Conservation (phyloP, 2,329 filamentous ascomycete species). For the Drechslerella dactyloides region DNA sequence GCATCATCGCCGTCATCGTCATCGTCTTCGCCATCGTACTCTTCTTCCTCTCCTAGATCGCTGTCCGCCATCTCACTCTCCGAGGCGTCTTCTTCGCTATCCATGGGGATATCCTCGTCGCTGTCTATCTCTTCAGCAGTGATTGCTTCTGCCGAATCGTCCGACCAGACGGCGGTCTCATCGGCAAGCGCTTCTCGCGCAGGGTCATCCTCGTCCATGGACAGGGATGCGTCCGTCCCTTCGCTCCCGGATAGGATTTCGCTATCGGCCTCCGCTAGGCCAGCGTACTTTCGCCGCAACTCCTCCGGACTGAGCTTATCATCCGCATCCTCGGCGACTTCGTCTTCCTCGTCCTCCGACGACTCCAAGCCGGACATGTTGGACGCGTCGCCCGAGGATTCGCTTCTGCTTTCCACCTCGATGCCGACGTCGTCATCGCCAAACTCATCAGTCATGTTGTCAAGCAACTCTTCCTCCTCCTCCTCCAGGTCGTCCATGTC, state of each 20-base stretch:
- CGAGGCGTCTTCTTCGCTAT: constrained; percentile 64
- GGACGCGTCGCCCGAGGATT: constrained; percentile 54
- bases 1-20: constrained; percentile 61
- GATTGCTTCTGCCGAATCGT: constrained; percentile 53
- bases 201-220: constrained; percentile 65
- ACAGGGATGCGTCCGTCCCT: constrained; percentile 66
- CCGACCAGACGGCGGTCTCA: constrained; percentile 52
- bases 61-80: constrained; percentile 58
- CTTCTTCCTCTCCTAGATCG: constrained; percentile 56
- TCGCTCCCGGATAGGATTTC: constrained; percentile 58
- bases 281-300: constrained; percentile 54
- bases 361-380: constrained; percentile 60
- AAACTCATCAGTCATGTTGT: constrained; percentile 57
- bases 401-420: constrained; percentile 54
- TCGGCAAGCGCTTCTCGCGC: constrained; percentile 61
- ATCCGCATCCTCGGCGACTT: constrained; percentile 56
- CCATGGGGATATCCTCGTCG: constrained; percentile 73
- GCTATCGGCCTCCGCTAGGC: constrained; percentile 35
- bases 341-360: constrained; percentile 62
- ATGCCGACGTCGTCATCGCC: constrained; percentile 60
- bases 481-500: constrained; percentile 44
- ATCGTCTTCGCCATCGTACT: constrained; percentile 60
- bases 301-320: constrained; percentile 56
- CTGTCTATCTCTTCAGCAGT: constrained; percentile 58
- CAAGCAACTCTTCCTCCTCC: constrained; percentile 7